Conservation (phyloP, 352 stramenopile genomes). For the Phytopythium boreale region DNA sequence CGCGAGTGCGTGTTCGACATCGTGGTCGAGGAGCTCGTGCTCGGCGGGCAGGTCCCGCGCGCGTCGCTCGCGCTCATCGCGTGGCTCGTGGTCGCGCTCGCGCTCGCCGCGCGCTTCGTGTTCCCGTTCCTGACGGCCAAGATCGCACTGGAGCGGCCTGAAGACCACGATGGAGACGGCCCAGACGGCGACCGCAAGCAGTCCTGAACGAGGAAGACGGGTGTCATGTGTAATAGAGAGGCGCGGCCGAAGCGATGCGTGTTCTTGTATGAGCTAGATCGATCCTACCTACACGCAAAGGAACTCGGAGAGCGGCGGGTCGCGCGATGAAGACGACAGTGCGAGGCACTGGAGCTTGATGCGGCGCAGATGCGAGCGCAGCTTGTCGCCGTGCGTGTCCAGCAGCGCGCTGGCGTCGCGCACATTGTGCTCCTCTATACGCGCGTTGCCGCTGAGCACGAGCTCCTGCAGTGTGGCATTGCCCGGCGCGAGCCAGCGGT, state of each 20-base stretch:
- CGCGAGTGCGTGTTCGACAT: constrained; percentile 69
- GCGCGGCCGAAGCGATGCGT: background rate
- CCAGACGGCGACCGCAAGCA: constrained; percentile 1
- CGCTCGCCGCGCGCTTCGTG: constrained; percentile 27
- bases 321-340: constrained; percentile 4
- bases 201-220: background rate
- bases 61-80: constrained; percentile 50
- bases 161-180: constrained; percentile 25
- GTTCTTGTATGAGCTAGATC: background rate
- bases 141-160: constrained; percentile 36
- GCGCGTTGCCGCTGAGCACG: constrained; percentile 57
- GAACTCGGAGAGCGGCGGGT: constrained; percentile 24
- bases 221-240: background rate
- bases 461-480: constrained; percentile 62
- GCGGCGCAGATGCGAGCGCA: constrained; percentile 48
- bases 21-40: constrained; percentile 65
- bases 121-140: constrained; percentile 54
- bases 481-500: constrained; percentile 49
- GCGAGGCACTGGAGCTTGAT: constrained; percentile 66
- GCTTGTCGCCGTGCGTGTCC: constrained; percentile 31
- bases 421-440: constrained; percentile 35
- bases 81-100: constrained; percentile 48
- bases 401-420: constrained; percentile 34
- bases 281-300: constrained; percentile 9
- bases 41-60: constrained; percentile 40